Evolutionary conservation across 176 grass and related monocot genomes (phyloP).

Genomic region (Sorghum bicolor): Sorghum_bicolor_NCBIv3 NC_012874.2:27579001-27579500

Average conservation of each 20-base stretch:
- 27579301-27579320: not conserved
- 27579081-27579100: slow-evolving; percentile 50
- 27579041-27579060: slow-evolving; percentile 44
- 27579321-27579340: too few relatives aligned
- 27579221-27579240: slow-evolving; percentile 48
- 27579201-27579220: slow-evolving; percentile 65
- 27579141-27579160: slow-evolving; percentile 53
- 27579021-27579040: slow-evolving; percentile 62
- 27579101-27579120: slow-evolving; percentile 45
- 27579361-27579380: too few relatives aligned
- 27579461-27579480: too few relatives aligned
- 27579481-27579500: too few relatives aligned
- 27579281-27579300: not conserved
- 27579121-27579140: slow-evolving; percentile 24
- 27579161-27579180: slow-evolving; percentile 49
- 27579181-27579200: slow-evolving; percentile 60
- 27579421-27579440: too few relatives aligned
- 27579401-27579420: too few relatives aligned
- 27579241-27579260: slow-evolving; percentile 36
- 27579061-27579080: slow-evolving; percentile 7
- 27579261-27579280: not conserved
- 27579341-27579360: too few relatives aligned
- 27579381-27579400: too few relatives aligned
- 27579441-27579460: too few relatives aligned
- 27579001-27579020: slow-evolving; percentile 65